phyloP scores from a whole-genome alignment of 2,329 filamentous ascomycete genomes.

The Pestalotiopsis sp. region DNA sequence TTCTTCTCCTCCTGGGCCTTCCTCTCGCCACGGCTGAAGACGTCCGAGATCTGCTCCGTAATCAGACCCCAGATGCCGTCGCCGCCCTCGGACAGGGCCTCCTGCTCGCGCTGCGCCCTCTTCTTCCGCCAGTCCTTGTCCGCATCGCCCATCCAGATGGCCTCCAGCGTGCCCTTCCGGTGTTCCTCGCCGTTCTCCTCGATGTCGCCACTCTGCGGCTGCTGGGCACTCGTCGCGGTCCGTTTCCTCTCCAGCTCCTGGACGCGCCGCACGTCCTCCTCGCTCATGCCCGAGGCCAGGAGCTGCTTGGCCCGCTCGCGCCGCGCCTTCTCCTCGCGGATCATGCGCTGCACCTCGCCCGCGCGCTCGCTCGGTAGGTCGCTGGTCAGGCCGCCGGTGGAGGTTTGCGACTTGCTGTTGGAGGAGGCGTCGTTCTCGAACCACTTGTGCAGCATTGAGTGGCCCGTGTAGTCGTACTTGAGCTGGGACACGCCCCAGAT shows the following conservation, averaged over 20 bases:
- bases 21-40: constrained; percentile 37
- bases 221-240: constrained; percentile 3
- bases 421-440: constrained; percentile 10
- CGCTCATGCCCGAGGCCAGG: constrained; percentile 25
- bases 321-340: constrained; percentile 48
- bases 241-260: constrained; percentile 26
- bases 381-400: background rate
- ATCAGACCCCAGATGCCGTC: constrained; percentile 61
- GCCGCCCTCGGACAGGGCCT: constrained; percentile 55
- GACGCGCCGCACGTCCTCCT: constrained; percentile 31
- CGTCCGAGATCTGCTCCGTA: constrained; percentile 59
- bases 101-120: constrained; percentile 53
- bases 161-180: constrained; percentile 38
- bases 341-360: constrained; percentile 46
- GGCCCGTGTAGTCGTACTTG: constrained; percentile 58
- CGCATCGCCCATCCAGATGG: constrained; percentile 63
- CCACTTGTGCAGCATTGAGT: constrained; percentile 53
- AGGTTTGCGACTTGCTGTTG: too few relatives aligned
- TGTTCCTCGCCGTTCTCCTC: constrained; percentile 5
- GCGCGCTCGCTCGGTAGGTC: constrained; percentile 61
- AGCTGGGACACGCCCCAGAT: constrained; percentile 59
- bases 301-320: constrained; percentile 26
- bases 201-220: background rate
- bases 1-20: constrained; percentile 29
- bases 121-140: constrained; percentile 56